Conservation (phyloP, 371 early-diverging fungal species). For the Actinomortierella wolfii region DNA sequence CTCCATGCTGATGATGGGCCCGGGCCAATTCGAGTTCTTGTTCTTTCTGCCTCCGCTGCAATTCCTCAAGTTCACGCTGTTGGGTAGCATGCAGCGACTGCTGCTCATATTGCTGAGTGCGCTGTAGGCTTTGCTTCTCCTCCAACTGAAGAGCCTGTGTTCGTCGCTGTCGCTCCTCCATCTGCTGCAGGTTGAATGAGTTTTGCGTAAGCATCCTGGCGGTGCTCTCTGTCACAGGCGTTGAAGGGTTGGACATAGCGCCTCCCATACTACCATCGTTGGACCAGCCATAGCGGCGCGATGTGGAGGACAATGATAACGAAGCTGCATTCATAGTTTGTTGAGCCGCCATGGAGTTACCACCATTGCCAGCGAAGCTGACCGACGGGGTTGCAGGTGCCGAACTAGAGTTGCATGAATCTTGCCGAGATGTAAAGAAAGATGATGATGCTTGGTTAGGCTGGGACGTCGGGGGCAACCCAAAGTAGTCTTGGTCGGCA, state of each 20-base stretch:
- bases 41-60: slow-evolving; percentile 26
- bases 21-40: slow-evolving; percentile 1
- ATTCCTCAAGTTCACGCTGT: slow-evolving; percentile 16
- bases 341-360: slow-evolving; percentile 1
- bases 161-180: too few relatives aligned
- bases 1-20: slow-evolving; percentile 1
- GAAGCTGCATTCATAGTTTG: background rate
- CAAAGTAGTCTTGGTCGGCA: too few relatives aligned
- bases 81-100: slow-evolving; percentile 25
- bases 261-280: too few relatives aligned
- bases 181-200: too few relatives aligned
- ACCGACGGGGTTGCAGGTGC: slow-evolving; percentile 28
- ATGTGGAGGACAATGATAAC: background rate
- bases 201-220: too few relatives aligned
- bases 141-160: too few relatives aligned
- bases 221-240: too few relatives aligned
- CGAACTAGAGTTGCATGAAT: slow-evolving; percentile 3
- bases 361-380: background rate
- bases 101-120: slow-evolving; percentile 21
- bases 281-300: too few relatives aligned
- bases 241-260: too few relatives aligned
- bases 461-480: too few relatives aligned
- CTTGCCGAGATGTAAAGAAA: too few relatives aligned
- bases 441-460: too few relatives aligned
- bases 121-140: slow-evolving; percentile 22